Evolutionary conservation across 805 yeast species (phyloP).

Genomic region (Sungouiozyma ichnusensis): DNA sequence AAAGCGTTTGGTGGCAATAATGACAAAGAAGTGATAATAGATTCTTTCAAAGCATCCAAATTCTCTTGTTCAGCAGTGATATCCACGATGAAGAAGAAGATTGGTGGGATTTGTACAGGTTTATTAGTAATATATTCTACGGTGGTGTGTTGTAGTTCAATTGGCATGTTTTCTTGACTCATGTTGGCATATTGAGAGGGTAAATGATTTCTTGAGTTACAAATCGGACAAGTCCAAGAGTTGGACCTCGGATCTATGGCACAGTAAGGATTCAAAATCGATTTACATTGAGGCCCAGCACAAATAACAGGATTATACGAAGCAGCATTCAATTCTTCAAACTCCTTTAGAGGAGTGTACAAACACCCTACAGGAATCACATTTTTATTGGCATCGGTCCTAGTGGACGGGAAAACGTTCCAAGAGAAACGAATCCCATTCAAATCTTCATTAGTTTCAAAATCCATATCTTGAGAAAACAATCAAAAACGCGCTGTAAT

Average conservation of each 20-base stretch:
- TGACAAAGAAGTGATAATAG: conserved; percentile 63
- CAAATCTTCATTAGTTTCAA: conserved; percentile 55
- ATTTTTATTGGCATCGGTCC: conserved; percentile 79
- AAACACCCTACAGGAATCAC: conserved; percentile 91
- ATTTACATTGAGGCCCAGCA: conserved; percentile 65
- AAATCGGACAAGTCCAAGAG: conserved; percentile 79
- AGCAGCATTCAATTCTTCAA: conserved; percentile 67
- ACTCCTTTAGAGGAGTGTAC: conserved; percentile 84
- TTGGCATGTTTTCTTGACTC: conserved; percentile 66
- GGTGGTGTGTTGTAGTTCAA: conserved; percentile 67
- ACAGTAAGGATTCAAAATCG: conserved; percentile 80
- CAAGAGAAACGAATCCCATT: conserved; percentile 71
- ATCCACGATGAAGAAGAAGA: conserved; percentile 78
- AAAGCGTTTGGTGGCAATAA: conserved; percentile 83
- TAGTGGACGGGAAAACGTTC: conserved; percentile 82
- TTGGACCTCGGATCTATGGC: conserved; percentile 65
- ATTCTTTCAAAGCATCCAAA: conserved; percentile 70
- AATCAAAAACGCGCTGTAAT: too few species aligned
- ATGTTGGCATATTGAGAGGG: conserved; percentile 76
- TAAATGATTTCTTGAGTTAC: conserved; percentile 65
- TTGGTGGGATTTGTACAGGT: conserved; percentile 77
- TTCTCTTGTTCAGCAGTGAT: conserved; percentile 85
- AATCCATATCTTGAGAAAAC: too few species aligned
- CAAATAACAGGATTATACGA: conserved; percentile 81
- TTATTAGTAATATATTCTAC: conserved; percentile 77